Base-by-base conservation (phyloP, 1,139 yeast genomes). In the Taphrina communis region DNA sequence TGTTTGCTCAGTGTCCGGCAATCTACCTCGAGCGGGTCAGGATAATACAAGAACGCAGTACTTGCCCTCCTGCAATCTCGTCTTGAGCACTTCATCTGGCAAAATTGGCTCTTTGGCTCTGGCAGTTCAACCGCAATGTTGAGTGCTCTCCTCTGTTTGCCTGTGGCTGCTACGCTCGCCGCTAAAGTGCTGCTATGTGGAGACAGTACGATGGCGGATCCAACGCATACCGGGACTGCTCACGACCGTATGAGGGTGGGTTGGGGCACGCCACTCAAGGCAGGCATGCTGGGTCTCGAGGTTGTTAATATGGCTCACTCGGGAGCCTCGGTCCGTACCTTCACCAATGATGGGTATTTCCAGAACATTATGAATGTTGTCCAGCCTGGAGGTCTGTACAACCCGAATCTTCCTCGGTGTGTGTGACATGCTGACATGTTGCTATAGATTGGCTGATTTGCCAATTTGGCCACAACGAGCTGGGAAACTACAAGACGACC, bases 401-500 rank as follows among this genome's bases (percentile, higher is more conserved):
- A 25, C 31, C 4, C 4, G 31, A 25, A 25, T 25, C 31, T 25
- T 25, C 31, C 31, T 25, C 31, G 31, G 31, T 25, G 31, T 25
- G 31, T 25, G 31, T 25, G 31, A 25, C 31, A 25, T 25, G 42
- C 44, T 53, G 42, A 53, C 21, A 35, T 36, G 44, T 1, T 25
- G 31, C 31, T 42, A 1, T 36, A 53, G 58, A 53, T 11, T 53
- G 58, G 58, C 12, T 53, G 25, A 12, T 53, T 19, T 35, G 41
- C 35, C 58, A 53, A 53, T 53, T 53, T 53, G 58, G 58, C 21
- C 58, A 53, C 58, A 53, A 53, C 21, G 58, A 53, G 17, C 17
- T 53, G 19, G 58, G 58, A 12, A 35, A 41, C 14, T 36, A 35
- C 21, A 53, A 38, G 19, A 35, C 8, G 2, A 35, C 58, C n/a